Conservation (phyloP, 306 rosid species). For the Carpinus fangiana region DNA sequence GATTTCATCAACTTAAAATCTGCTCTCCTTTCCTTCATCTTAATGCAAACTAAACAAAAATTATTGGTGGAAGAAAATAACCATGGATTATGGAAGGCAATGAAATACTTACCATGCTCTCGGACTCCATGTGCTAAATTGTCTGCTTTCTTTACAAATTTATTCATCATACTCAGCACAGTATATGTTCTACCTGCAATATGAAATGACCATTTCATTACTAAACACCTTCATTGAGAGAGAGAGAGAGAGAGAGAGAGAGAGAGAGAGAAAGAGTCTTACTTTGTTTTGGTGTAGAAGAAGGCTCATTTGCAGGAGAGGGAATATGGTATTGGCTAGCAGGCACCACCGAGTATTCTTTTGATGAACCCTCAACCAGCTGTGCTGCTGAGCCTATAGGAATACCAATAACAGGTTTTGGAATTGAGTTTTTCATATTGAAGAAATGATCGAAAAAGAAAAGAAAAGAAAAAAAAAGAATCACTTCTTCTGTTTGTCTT, state of each 20-base stretch:
- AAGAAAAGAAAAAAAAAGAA: no score
- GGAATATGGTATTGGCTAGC: constrained; percentile 34
- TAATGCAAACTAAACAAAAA: background rate
- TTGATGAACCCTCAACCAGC: constrained; percentile 27
- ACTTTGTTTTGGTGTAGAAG: constrained; percentile 38
- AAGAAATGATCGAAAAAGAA: background rate
- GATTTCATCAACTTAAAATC: background rate
- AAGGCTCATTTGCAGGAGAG: constrained; percentile 12
- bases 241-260: background rate
- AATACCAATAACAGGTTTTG: constrained; percentile 39
- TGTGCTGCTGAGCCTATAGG: constrained; percentile 28
- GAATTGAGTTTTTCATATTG: constrained; percentile 45
- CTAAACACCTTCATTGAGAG: background rate
- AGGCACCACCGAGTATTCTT: constrained; percentile 38
- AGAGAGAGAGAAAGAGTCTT: constrained; percentile 11
- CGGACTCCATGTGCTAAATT: constrained; percentile 43
- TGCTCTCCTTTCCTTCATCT: background rate
- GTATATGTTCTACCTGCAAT: constrained; percentile 38
- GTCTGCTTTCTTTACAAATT: constrained; percentile 29
- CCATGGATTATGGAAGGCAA: background rate
- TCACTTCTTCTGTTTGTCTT: background rate
- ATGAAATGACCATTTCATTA: background rate
- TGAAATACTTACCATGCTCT: constrained; percentile 42
- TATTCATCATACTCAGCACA: constrained; percentile 33
- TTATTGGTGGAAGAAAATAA: background rate